Evolutionary conservation across 768 basidiomycete species (phyloP), one percentile per base, ranked within the genome.

Genomic region (Trametes meyenii): DNA sequence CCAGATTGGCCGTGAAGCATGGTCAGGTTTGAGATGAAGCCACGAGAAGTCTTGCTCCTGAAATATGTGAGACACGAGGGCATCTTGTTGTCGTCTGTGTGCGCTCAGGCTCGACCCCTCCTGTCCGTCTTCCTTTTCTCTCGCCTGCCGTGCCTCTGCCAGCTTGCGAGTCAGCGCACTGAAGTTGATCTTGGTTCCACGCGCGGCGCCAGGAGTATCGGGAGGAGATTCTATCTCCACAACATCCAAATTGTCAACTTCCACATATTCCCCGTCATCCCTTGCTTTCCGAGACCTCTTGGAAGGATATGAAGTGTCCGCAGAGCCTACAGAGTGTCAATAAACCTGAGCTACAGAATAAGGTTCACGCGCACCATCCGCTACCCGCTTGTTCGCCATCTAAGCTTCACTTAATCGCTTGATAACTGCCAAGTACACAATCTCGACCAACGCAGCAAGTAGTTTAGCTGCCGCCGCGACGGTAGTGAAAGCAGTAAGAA

Each of bases 1-100:
- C 96, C 96, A 99, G 17, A 98, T 78, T 16, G 97, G 97, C 48
- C 97, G 86, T 5, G 92, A 89, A 35, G 86, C 81, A 73, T 99
- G 97, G 76, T 99, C 97, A 2, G 84, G 78, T 73, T 98, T 97
- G 56, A 99, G 78, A 67, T 89, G 86, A 43, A 97, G 79, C 82
- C 85, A 90, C 2, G 90, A 89, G 69, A 92, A 95, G 74, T 96
- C 94, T 69, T 89, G 89, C 57, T 89, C 83, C 78, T 84, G 85
- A 74, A 94, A 92, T 36, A 93, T 90, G 66, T 91, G 85, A 10
- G 91, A 92, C 33, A 92, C 87, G 2, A 92, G 81, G 38, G 75
- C 82, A 69, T 91, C 86, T 72, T 92, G 90, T 58, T 89, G 87
- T 44, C 84, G 81, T 44, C 89, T 83, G 70, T 91, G 89, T 12